Base-by-base conservation (phyloP, 352 stramenopile species). In the Phytophthora brassicae region DNA sequence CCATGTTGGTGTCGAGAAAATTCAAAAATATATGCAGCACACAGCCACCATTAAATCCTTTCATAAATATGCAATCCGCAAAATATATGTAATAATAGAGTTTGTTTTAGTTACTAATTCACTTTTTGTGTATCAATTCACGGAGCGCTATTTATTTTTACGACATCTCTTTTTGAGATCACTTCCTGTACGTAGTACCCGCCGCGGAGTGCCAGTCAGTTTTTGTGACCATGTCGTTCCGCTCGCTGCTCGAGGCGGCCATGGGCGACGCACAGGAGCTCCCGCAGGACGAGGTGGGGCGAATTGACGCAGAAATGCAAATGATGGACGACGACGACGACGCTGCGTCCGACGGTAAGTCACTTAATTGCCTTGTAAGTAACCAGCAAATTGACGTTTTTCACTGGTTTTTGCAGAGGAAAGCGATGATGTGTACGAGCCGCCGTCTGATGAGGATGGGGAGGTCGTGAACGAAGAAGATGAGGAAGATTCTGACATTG, bases 401-500 rank as follows among this genome's bases (percentile, higher is more conserved):
- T 31, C 8, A 49, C 22, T 60, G 28, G 16, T 24, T 36, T 24
- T 39, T 26, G 58, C 24, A 0, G 66, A 75, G 9, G 80, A 71
- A 4, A 87, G 74, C 23, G 81, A 87, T 26, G 80, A 89, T 17
- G 67, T 68, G 47, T 89, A 84, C 66, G 75, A 80, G 4, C 77
- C 76, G 22, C 74, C 76, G 42, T 89, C 78, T 13, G 89, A 81
- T 46, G 79, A 88, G 6, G 83, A 92, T 8, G 41, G 58, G 0
- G 75, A 86, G 16, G 81, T 84, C 13, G 66, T 29, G 7, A 44
- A 44, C 6, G 67, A 66, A 11, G 75, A 82, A 26, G 81, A 90
- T 29, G 85, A 92, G 48, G 80, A 89, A n/a, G 79, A 94, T 45
- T 94, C 86, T 38, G 86, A 94, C 53, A 90, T 94, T 52, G 86